These are phyloP conservation scores for Drechmeria coniospora DNA, from an alignment of 2,329 filamentous ascomycete genomes.

Conservation along the genomic window DNA sequence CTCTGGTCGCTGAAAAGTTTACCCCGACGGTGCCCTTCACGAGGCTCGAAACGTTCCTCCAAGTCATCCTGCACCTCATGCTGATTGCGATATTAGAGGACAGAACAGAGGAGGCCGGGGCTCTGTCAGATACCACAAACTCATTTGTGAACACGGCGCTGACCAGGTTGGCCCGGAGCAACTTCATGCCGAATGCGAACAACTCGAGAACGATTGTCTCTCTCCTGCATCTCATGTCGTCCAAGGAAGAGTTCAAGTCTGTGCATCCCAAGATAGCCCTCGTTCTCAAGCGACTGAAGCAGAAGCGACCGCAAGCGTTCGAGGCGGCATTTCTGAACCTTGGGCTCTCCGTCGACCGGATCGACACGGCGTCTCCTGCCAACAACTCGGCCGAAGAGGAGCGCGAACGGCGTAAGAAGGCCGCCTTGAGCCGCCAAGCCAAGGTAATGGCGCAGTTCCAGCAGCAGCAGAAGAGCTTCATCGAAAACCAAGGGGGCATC, in stretches of 20 bases:
- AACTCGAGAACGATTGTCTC: conserved; percentile 47
- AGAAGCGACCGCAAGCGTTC: conserved; percentile 64
- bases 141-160: conserved; percentile 66
- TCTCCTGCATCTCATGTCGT: conserved; percentile 44
- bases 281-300: conserved; percentile 70
- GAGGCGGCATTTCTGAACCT: conserved; percentile 48
- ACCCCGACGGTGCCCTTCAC: conserved; percentile 67
- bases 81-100: conserved; percentile 82
- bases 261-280: conserved; percentile 74
- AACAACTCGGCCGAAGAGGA: conserved; percentile 53
- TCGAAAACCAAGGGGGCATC: conserved; percentile 73
- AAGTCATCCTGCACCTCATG: conserved; percentile 77
- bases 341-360: conserved; percentile 57
- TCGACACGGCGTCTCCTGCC: conserved; percentile 72
- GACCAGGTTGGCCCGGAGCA: conserved; percentile 44
- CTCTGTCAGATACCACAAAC: conserved; percentile 27
- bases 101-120: conserved; percentile 38
- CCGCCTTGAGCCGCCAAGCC: conserved; percentile 77
- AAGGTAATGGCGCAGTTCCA: conserved; percentile 97
- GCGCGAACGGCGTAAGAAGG: conserved; percentile 73
- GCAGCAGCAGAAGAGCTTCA: conserved; percentile 88
- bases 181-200: conserved; percentile 41
- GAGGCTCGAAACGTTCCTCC: conserved; percentile 78
- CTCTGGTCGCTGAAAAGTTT: conserved; percentile 49
- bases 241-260: conserved; percentile 61